Conservation (phyloP, 2,329 filamentous ascomycete genomes). For the Apiospora pterosperma region DNA sequence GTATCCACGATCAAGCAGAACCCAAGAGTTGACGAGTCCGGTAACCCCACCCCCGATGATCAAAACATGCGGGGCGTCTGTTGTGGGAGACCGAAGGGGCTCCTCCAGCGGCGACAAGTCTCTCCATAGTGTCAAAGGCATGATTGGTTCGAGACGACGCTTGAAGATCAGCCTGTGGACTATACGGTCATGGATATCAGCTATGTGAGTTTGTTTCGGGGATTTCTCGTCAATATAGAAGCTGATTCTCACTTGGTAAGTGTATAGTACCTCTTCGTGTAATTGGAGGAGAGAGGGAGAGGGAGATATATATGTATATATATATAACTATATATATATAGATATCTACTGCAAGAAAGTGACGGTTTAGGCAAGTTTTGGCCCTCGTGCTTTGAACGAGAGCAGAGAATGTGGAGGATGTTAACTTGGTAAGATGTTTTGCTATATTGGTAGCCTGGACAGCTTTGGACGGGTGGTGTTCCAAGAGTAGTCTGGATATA, state of each 20-base stretch:
- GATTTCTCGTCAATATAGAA: neutral
- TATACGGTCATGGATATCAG: neutral
- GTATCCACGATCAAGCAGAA: conserved; percentile 40
- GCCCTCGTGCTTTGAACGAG: neutral
- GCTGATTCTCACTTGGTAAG: neutral
- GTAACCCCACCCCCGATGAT: conserved; percentile 29
- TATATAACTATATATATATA: too few relatives aligned
- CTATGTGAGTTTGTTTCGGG: too few relatives aligned
- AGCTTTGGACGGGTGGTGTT: neutral
- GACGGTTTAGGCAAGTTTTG: neutral
- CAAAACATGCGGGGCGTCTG: conserved; percentile 25
- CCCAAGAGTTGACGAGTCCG: conserved; percentile 34
- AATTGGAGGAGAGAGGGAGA: neutral
- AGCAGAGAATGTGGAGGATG: neutral
- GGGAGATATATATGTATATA: too few relatives aligned
- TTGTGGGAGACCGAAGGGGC: conserved; percentile 22
- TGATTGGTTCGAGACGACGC: conserved; percentile 5
- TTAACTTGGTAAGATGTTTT: neutral
- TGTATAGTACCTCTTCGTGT: neutral
- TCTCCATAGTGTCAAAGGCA: conserved; percentile 29
- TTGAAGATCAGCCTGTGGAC: neutral
- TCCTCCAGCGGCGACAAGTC: conserved; percentile 26
- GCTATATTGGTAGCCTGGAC: neutral
- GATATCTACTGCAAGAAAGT: neutral
- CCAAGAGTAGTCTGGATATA: neutral